These are phyloP conservation scores for Codiaeum variegatum DNA, from an alignment of 441 rosid species.

Conservation along the genomic window DNA sequence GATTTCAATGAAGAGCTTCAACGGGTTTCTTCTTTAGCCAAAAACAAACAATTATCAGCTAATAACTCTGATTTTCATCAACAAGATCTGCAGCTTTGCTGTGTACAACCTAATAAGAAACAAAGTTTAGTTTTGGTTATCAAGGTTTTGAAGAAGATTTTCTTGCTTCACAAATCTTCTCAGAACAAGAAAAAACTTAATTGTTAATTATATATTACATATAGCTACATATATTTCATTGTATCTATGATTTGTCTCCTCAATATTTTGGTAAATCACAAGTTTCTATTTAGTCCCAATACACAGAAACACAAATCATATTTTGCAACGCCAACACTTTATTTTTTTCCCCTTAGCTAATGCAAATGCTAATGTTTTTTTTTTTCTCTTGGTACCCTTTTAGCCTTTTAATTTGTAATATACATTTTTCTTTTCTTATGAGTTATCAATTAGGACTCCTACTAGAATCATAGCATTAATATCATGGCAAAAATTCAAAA, in stretches of 20 bases:
- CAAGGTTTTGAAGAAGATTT: slow-evolving; percentile 33
- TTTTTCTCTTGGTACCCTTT: too few species aligned
- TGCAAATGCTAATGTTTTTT: too few species aligned
- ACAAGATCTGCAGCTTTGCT: slow-evolving; percentile 1
- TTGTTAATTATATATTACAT: not conserved
- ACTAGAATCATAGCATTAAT: too few species aligned
- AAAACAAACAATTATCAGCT: slow-evolving; percentile 4
- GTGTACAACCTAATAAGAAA: slow-evolving; percentile 15
- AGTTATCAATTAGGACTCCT: too few species aligned
- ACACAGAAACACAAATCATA: too few species aligned
- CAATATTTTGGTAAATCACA: too few species aligned
- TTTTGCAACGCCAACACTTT: too few species aligned
- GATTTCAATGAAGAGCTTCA: slow-evolving; percentile 38
- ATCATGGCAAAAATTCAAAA: too few species aligned
- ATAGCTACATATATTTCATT: not conserved
- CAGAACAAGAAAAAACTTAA: not conserved
- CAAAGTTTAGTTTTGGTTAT: slow-evolving; percentile 8
- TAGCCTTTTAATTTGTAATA: too few species aligned
- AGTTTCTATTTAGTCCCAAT: too few species aligned
- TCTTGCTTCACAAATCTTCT: slow-evolving; percentile 17
- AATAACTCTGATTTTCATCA: not conserved
- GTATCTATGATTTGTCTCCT: not conserved
- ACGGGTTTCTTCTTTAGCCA: slow-evolving; percentile 19
- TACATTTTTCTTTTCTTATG: too few species aligned
- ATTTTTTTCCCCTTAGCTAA: too few species aligned